phyloP scores from a whole-genome alignment of 2,329 filamentous ascomycete species.

The Sclerotinia spermophila region DNA sequence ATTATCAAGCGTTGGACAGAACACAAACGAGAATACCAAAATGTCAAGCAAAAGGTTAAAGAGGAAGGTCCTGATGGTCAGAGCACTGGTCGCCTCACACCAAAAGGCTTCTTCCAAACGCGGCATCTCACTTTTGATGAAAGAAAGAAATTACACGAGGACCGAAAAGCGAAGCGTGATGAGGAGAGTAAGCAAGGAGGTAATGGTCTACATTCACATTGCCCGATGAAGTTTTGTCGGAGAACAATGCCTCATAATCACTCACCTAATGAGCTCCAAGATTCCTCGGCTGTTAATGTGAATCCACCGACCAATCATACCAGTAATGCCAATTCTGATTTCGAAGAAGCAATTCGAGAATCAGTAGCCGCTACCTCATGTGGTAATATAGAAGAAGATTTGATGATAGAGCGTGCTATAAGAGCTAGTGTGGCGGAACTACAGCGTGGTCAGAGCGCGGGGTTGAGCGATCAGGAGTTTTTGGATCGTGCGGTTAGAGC shows the following conservation, averaged over 20 bases:
- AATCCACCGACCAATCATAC: constrained; percentile 16
- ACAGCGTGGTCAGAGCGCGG: constrained; percentile 37
- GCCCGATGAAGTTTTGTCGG: constrained; percentile 30
- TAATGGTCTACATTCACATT: constrained; percentile 23
- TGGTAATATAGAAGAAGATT: constrained; percentile 67
- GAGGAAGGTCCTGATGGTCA: constrained; percentile 33
- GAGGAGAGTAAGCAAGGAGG: constrained; percentile 31
- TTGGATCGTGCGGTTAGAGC: constrained; percentile 49
- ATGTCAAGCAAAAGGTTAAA: constrained; percentile 39
- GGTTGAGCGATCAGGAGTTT: constrained; percentile 39
- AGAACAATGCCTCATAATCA: constrained; percentile 27
- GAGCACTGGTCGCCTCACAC: constrained; percentile 27
- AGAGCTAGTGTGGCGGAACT: constrained; percentile 65
- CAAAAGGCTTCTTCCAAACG: constrained; percentile 48
- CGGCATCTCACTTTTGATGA: constrained; percentile 50
- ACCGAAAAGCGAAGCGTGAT: constrained; percentile 41
- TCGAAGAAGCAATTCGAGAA: constrained; percentile 67
- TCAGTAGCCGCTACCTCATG: constrained; percentile 68
- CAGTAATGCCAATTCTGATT: constrained; percentile 50
- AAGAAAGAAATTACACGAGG: constrained; percentile 47
- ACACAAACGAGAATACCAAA: constrained; percentile 38
- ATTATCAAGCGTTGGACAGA: constrained; percentile 56
- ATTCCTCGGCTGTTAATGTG: constrained; percentile 16
- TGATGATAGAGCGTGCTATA: constrained; percentile 68
- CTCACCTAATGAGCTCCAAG: constrained; percentile 25